These are phyloP conservation scores for Geotrichum carabidarum DNA, from an alignment of 1,139 yeast genomes.

Conservation along the genomic window DNA sequence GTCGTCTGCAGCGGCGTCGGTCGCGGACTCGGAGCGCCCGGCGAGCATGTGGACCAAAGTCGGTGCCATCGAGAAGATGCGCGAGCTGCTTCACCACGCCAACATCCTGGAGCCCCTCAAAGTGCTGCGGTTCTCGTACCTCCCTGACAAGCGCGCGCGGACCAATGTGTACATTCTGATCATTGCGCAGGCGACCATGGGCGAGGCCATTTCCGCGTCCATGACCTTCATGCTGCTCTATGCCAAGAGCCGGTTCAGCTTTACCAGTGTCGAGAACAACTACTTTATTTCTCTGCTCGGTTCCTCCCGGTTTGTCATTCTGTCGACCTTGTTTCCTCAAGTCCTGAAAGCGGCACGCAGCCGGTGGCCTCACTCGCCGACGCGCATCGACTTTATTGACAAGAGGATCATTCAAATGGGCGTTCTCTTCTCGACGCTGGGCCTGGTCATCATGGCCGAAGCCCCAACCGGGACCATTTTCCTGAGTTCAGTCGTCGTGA, in stretches of 20 bases:
- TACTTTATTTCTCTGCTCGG: slow-evolving; percentile 54
- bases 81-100: slow-evolving; percentile 20
- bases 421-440: slow-evolving; percentile 41
- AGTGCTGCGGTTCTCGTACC: slow-evolving; percentile 33
- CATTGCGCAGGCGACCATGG: slow-evolving; percentile 44
- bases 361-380: slow-evolving; percentile 27
- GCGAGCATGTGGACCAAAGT: slow-evolving; percentile 11
- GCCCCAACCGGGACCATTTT: slow-evolving; percentile 34
- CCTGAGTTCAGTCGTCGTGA: slow-evolving; percentile 47
- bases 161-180: slow-evolving; percentile 47
- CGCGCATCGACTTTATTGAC: slow-evolving; percentile 52
- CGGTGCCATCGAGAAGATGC: slow-evolving; percentile 7
- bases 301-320: slow-evolving; percentile 41
- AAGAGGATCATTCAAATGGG: slow-evolving; percentile 43
- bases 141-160: slow-evolving; percentile 44
- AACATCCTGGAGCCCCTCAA: slow-evolving; percentile 46
- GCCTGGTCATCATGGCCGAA: slow-evolving; percentile 40
- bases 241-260: slow-evolving; percentile 52
- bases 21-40: neutral
- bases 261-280: slow-evolving; percentile 59
- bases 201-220: slow-evolving; percentile 35
- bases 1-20: neutral
- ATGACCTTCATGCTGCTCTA: slow-evolving; percentile 52
- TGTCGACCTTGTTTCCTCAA: slow-evolving; percentile 45
- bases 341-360: slow-evolving; percentile 39